phyloP scores from a whole-genome alignment of 148 eudicot genomes.

The Vaccinium darrowii region DNA sequence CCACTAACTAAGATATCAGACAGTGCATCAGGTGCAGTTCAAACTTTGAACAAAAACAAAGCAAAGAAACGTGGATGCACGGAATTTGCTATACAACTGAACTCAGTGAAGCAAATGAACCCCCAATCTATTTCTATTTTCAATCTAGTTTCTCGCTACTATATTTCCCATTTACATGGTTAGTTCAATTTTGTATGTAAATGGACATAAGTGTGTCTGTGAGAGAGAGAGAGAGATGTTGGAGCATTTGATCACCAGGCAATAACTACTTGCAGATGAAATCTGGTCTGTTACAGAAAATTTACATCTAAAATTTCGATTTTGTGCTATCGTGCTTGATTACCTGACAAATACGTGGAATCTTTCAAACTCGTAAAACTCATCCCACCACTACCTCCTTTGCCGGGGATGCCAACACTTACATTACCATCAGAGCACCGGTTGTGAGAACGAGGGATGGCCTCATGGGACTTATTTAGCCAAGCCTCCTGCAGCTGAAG shows the following conservation, averaged over 20 bases:
- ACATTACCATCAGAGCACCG: not conserved
- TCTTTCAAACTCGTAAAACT: not conserved
- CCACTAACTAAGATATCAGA: no score
- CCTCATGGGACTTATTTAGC: not conserved
- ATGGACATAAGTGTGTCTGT: no score
- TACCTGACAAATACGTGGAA: not conserved
- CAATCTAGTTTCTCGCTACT: no score
- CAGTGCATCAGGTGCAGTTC: no score
- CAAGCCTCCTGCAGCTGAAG: slow-evolving; percentile 17
- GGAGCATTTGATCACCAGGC: not conserved
- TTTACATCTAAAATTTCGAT: not conserved
- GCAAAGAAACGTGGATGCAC: no score
- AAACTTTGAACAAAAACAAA: no score
- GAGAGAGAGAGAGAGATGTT: no score
- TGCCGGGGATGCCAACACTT: not conserved
- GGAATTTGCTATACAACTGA: no score
- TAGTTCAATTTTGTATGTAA: no score
- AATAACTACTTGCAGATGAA: not conserved
- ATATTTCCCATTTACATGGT: no score
- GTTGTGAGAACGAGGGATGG: not conserved
- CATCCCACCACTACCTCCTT: not conserved
- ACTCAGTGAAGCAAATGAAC: no score
- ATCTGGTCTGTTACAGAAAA: not conserved
- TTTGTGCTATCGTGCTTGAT: not conserved
- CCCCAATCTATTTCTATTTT: no score